Evolutionary conservation across 148 eudicot genomes (phyloP).

Genomic region (Hydrangea macrophylla): DNA sequence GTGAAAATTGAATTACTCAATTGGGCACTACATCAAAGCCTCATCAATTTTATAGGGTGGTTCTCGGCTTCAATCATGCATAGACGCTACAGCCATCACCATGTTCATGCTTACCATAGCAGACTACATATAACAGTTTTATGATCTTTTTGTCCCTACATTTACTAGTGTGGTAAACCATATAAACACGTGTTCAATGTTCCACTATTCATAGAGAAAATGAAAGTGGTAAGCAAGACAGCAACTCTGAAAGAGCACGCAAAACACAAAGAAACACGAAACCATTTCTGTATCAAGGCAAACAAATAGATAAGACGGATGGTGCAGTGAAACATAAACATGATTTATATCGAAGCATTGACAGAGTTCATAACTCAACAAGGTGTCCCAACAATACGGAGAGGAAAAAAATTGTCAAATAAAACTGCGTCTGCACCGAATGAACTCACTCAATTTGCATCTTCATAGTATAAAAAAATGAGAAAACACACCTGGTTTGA

Average conservation of each 20-base stretch:
- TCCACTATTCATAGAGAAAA: neutral
- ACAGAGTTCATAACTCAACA: neutral
- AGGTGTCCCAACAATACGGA: neutral
- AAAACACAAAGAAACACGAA: neutral
- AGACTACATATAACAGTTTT: neutral
- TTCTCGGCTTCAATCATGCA: too few species aligned
- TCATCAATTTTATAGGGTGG: too few species aligned
- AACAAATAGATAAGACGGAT: neutral
- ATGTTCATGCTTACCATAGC: neutral
- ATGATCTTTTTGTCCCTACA: neutral
- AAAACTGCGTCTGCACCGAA: neutral
- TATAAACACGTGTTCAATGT: neutral
- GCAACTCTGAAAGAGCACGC: neutral
- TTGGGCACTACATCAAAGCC: too few species aligned
- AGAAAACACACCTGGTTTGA: slow-evolving; percentile 46
- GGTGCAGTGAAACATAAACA: neutral
- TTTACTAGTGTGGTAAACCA: neutral
- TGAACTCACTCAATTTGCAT: neutral
- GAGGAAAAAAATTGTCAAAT: neutral
- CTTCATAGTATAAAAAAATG: slow-evolving; percentile 1
- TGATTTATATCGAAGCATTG: neutral
- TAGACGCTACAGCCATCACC: too few species aligned
- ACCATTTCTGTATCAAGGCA: neutral
- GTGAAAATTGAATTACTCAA: too few species aligned
- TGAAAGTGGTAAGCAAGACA: neutral